Evolutionary conservation across 2,329 filamentous ascomycete species (phyloP), one percentile per base, ranked within the genome.

Genomic region (Orbilia quercus): DNA sequence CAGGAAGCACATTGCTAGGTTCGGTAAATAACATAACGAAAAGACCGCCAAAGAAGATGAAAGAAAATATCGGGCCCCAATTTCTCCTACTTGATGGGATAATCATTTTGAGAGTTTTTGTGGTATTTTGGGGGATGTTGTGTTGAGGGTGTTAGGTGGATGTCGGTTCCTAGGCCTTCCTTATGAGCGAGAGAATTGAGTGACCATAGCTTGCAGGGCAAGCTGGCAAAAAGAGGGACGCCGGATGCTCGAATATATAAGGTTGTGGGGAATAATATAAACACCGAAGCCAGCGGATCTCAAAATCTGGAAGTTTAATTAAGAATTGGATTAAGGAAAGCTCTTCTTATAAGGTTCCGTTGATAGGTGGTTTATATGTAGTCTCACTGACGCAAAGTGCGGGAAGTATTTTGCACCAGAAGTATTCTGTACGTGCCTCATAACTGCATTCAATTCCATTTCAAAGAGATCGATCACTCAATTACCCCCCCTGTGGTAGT

Each of bases 21-120:
- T 54, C 28, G 28, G 60, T 20, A 23, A 72, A 60, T 28, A 65
- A 14, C 6, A 72, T 23, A 36, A 59, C 7, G 23, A 53, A 54
- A 2, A 72, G 45, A 5, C 31, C 38, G 7, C 57, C 57, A 25
- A 71, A 71, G 31, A 63, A 71, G 28, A 71, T 51, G 3, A 63
- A n/a, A 2, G 66, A 57, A 25, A 62, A 25, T 5, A 57, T n/a
- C 5, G 54, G 47, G 7, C 66, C 50, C 2, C 44, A 53, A n/a
- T 22, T 71, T 48, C 66, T 57, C 14, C 42, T 47, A 22, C 47
- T n/a, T 7, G 47, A 47, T 31, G 59, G 18, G 20, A 51, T 2
- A 11, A 62, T 18, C 58, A 62, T 62, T n/a, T 31, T 31, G 28
- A n/a, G n/a, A n/a, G n/a, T n/a, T n/a, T 34, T 20, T 62, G 55